A percentile compares a stretch with the other conserved stretches of the same genome.
Conservation (phyloP, 805 yeast genomes). For the Monosporozyma aquatica region DNA sequence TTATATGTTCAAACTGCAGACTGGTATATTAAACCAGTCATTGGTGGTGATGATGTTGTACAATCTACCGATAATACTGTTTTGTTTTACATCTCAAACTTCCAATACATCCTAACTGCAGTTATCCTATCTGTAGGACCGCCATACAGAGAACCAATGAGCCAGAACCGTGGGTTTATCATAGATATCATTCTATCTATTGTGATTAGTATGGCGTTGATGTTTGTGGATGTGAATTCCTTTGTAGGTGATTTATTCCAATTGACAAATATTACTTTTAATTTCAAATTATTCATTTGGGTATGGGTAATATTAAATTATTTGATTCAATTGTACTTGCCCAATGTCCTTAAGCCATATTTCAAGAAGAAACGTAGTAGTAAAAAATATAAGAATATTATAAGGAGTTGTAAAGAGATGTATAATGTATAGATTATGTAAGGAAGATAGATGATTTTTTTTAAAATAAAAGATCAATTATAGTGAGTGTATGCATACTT, state of each 20-base stretch:
- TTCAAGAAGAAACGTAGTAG: constrained; percentile 33
- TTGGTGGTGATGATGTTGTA: constrained; percentile 75
- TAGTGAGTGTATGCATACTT: no score
- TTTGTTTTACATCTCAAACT: constrained; percentile 69
- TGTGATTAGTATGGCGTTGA: constrained; percentile 42
- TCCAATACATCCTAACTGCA: constrained; percentile 83
- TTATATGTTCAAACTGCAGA: constrained; percentile 40
- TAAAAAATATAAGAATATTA: constrained; percentile 31
- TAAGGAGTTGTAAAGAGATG: constrained; percentile 9
- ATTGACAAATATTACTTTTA: constrained; percentile 48
- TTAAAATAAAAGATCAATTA: no score
- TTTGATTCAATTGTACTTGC: constrained; percentile 28
- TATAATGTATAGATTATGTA: constrained; percentile 1
- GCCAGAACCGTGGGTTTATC: constrained; percentile 62
- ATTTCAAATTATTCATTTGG: constrained; percentile 46
- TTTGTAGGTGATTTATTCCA: constrained; percentile 65
- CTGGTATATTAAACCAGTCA: constrained; percentile 77
- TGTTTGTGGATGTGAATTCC: constrained; percentile 44
- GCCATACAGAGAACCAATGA: constrained; percentile 78
- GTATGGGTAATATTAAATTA: constrained; percentile 42
- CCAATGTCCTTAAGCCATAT: constrained; percentile 26
- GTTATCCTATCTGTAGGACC: constrained; percentile 83
- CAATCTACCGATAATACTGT: constrained; percentile 85
- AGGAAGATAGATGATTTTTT: no score
- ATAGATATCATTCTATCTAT: constrained; percentile 46